These are phyloP conservation scores for Penicillium coffeae DNA, from an alignment of 495 filamentous ascomycete genomes.

Conservation along the genomic window DNA sequence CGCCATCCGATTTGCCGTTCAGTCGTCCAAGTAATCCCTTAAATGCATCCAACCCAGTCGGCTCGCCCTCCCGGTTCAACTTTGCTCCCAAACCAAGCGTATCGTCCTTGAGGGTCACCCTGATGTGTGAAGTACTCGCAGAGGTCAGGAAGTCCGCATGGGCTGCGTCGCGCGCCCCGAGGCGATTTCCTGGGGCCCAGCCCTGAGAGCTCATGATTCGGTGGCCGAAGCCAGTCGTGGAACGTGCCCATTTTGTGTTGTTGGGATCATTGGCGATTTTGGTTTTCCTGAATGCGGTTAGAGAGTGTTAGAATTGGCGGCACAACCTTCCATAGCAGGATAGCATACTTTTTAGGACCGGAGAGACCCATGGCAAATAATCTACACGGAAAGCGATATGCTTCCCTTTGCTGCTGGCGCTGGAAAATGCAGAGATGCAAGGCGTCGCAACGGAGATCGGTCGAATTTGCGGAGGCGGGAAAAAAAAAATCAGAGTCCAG, in stretches of 20 bases:
- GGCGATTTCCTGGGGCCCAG: slow-evolving; percentile 77
- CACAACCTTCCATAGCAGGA: not conserved
- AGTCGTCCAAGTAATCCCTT: slow-evolving; percentile 79
- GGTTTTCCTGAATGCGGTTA: slow-evolving; percentile 53
- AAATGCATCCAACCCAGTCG: slow-evolving; percentile 79
- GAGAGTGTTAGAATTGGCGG: not conserved
- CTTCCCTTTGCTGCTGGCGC: too few species aligned
- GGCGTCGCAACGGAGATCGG: not conserved
- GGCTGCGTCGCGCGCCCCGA: slow-evolving; percentile 69
- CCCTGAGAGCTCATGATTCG: slow-evolving; percentile 80
- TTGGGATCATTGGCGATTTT: slow-evolving; percentile 89
- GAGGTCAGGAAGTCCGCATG: slow-evolving; percentile 72
- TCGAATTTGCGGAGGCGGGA: not conserved
- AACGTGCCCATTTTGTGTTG: slow-evolving; percentile 84
- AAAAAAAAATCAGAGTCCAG: slow-evolving; percentile 3
- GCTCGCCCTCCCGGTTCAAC: slow-evolving; percentile 57
- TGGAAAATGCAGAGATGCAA: too few species aligned
- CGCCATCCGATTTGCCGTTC: slow-evolving; percentile 76
- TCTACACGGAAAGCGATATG: not conserved
- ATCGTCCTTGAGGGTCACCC: slow-evolving; percentile 79
- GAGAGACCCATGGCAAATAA: slow-evolving; percentile 63
- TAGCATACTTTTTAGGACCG: slow-evolving; percentile 62
- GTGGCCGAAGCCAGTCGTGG: slow-evolving; percentile 79
- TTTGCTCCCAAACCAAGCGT: slow-evolving; percentile 85
- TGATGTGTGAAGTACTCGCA: slow-evolving; percentile 73